Conservation (phyloP, 2,329 filamentous ascomycete species). For the Verticillium longisporum region DNA sequence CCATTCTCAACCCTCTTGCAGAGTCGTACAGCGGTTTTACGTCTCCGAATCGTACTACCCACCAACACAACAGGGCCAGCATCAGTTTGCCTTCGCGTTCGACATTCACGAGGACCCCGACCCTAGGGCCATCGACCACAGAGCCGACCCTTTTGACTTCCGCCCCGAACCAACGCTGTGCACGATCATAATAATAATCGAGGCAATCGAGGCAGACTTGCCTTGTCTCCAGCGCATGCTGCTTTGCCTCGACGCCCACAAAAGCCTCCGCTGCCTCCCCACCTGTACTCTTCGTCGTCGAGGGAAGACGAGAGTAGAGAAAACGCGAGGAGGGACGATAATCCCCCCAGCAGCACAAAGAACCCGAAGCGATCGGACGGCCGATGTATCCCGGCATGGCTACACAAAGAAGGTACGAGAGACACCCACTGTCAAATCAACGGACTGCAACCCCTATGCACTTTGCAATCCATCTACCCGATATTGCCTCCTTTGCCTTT, state of each 20-base stretch:
- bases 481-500: conserved; percentile 6
- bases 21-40: no score
- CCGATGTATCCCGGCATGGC: background rate
- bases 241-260: background rate
- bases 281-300: background rate
- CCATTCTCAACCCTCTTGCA: background rate
- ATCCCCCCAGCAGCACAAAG: background rate
- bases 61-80: no score
- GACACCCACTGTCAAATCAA: background rate
- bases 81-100: background rate
- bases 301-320: background rate
- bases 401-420: background rate
- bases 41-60: no score
- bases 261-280: background rate
- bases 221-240: background rate
- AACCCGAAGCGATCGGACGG: background rate
- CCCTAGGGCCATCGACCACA: background rate
- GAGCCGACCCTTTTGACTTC: background rate
- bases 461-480: background rate
- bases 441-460: background rate
- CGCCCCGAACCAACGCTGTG: background rate
- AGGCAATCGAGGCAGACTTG: background rate
- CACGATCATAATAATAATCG: background rate
- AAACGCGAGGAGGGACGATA: background rate
- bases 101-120: background rate